A percentile compares a stretch with the other conserved stretches of the same genome.
Conservation (phyloP, 257 asterid genomes). For the Gardenia jasminoides region DNA sequence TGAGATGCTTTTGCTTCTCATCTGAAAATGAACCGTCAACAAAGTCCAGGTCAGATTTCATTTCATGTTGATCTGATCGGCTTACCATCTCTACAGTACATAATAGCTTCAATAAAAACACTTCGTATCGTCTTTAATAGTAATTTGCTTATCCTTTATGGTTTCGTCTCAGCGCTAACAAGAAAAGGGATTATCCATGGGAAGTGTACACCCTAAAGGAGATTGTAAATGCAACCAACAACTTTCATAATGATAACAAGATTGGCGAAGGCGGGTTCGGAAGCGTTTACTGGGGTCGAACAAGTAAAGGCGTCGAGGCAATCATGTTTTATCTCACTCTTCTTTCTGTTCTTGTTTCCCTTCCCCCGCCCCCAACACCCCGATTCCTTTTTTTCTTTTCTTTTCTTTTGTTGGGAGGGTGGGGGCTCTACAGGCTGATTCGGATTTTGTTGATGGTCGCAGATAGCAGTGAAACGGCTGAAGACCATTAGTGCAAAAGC, state of each 20-base stretch:
- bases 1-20: constrained; percentile 30
- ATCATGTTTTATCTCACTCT: constrained; percentile 5
- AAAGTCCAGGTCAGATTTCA: constrained; percentile 15
- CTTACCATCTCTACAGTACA: background rate
- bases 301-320: constrained; percentile 74
- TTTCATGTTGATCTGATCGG: background rate
- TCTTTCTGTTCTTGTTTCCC: background rate
- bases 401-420: background rate
- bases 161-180: constrained; percentile 20
- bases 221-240: constrained; percentile 66
- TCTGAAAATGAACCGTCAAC: constrained; percentile 13
- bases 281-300: constrained; percentile 81
- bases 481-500: constrained; percentile 77
- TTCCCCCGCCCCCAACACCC: background rate
- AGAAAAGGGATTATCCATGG: constrained; percentile 54
- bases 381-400: background rate
- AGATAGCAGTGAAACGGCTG: constrained; percentile 76
- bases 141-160: background rate
- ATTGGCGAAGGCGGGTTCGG: constrained; percentile 93
- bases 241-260: constrained; percentile 65
- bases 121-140: background rate
- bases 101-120: background rate
- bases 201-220: constrained; percentile 66
- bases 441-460: background rate
- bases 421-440: background rate